Evolutionary conservation across 768 basidiomycete genomes (phyloP).

Genomic region (Auriscalpium vulgare): DNA sequence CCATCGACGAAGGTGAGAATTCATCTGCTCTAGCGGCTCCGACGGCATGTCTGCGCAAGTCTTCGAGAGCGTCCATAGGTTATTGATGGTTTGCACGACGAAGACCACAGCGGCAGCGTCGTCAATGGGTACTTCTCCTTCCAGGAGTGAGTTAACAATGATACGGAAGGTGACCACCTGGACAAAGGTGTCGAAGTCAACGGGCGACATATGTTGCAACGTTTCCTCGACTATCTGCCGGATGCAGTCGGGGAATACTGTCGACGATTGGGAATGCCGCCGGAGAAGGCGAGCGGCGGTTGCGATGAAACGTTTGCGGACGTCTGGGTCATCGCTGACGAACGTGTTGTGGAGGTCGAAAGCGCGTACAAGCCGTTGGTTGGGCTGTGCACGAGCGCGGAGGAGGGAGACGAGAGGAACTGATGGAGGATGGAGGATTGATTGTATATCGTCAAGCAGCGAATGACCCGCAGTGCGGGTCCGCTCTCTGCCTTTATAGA

Average conservation of each 20-base stretch:
- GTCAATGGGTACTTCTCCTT: slow-evolving; percentile 4
- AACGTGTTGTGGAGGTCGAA: slow-evolving; percentile 40
- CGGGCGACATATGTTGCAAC: background rate
- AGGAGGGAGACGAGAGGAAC: slow-evolving; percentile 4
- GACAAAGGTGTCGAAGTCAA: background rate
- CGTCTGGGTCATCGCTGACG: slow-evolving; percentile 29
- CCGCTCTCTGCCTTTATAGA: too few relatives aligned
- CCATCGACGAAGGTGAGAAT: slow-evolving; percentile 31
- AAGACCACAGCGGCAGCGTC: background rate
- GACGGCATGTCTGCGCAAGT: slow-evolving; percentile 23
- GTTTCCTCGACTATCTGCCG: background rate
- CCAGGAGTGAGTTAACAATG: background rate
- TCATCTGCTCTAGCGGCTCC: slow-evolving; percentile 27
- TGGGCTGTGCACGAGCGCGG: slow-evolving; percentile 10
- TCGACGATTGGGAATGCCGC: slow-evolving; percentile 2
- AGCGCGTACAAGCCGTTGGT: slow-evolving; percentile 15
- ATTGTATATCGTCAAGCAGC: background rate
- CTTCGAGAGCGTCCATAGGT: slow-evolving; percentile 42
- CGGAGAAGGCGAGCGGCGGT: slow-evolving; percentile 25
- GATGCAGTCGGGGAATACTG: background rate
- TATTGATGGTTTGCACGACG: slow-evolving; percentile 35
- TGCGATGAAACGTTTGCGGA: slow-evolving; percentile 30
- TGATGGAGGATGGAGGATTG: slow-evolving; percentile 4
- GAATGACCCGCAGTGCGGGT: background rate
- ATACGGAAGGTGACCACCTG: background rate